Conservation (phyloP, 306 rosid genomes). For the Vigna nakashimae region DNA sequence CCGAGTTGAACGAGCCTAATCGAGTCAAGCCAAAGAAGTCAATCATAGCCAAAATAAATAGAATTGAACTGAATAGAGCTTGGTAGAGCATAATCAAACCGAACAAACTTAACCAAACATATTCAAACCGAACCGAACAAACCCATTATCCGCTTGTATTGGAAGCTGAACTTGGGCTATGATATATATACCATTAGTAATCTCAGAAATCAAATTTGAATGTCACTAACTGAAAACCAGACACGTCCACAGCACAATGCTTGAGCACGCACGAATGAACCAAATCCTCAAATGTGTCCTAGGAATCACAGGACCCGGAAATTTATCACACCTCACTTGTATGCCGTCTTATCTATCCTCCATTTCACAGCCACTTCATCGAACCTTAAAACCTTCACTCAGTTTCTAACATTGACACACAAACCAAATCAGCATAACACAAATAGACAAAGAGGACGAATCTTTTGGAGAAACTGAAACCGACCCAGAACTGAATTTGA, state of each 20-base stretch:
- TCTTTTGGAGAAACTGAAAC: conserved; percentile 38
- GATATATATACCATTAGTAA: conserved; percentile 71
- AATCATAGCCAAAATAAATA: too few species aligned
- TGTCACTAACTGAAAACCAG: conserved; percentile 81
- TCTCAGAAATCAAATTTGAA: conserved; percentile 76
- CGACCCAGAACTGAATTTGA: conserved; percentile 40
- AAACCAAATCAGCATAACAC: conserved; percentile 33
- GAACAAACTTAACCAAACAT: too few species aligned
- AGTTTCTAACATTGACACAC: conserved; percentile 22
- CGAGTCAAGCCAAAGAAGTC: too few species aligned
- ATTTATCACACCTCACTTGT: conserved; percentile 75
- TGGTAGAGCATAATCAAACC: too few species aligned
- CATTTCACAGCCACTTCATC: conserved; percentile 82
- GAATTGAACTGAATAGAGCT: too few species aligned
- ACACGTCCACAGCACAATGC: conserved; percentile 96
- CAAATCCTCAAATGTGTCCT: conserved; percentile 89
- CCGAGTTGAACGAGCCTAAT: too few species aligned
- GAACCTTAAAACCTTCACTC: conserved; percentile 47
- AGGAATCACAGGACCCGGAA: conserved; percentile 69
- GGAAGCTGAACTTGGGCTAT: conserved; percentile 50
- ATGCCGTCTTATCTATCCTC: conserved; percentile 86
- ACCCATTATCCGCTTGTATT: conserved; percentile 34
- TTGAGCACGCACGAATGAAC: conserved; percentile 84
- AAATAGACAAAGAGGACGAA: not conserved
- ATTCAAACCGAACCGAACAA: not conserved